Evolutionary conservation across 495 filamentous ascomycete species (phyloP).

Genomic region (Annulohypoxylon maeteangense): DNA sequence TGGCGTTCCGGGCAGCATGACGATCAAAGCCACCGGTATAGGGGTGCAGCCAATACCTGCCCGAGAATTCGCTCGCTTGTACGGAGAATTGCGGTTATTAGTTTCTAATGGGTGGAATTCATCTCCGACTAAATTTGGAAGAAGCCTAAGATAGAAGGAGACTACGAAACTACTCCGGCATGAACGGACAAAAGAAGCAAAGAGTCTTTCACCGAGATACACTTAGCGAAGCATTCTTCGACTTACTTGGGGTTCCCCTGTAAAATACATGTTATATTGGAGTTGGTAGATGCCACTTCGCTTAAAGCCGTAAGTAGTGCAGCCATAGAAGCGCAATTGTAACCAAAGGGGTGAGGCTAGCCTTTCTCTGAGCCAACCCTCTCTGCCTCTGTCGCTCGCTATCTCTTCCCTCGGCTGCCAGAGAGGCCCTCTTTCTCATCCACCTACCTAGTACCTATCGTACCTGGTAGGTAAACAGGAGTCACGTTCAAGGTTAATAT

Average conservation of each 20-base stretch:
- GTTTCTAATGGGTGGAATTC: constrained; percentile 19
- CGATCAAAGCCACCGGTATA: constrained; percentile 38
- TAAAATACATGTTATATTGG: constrained; percentile 17
- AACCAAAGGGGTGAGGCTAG: constrained; percentile 10
- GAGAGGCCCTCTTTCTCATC: background rate
- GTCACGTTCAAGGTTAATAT: background rate
- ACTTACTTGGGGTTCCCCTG: constrained; percentile 32
- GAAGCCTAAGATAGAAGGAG: background rate
- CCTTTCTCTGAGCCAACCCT: constrained; percentile 2
- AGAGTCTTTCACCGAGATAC: constrained; percentile 31
- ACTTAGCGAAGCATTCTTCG: constrained; percentile 16
- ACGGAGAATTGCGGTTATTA: constrained; percentile 11
- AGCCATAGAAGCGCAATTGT: constrained; percentile 17
- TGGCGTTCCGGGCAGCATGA: constrained; percentile 38
- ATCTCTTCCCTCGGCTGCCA: background rate
- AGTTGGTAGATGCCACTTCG: constrained; percentile 12
- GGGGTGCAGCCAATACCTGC: constrained; percentile 31
- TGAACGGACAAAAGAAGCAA: constrained; percentile 38
- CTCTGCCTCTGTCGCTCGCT: background rate
- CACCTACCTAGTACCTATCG: too few species aligned
- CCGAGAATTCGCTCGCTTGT: constrained; percentile 1
- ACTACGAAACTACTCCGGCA: constrained; percentile 12
- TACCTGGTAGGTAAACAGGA: too few species aligned
- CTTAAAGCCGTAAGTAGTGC: constrained; percentile 5
- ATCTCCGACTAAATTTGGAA: constrained; percentile 22